A percentile compares a stretch with the other conserved stretches of the same genome.
phyloP scores from a whole-genome alignment of 2,329 filamentous ascomycete species.

The Penicillium oxalicum region DNA sequence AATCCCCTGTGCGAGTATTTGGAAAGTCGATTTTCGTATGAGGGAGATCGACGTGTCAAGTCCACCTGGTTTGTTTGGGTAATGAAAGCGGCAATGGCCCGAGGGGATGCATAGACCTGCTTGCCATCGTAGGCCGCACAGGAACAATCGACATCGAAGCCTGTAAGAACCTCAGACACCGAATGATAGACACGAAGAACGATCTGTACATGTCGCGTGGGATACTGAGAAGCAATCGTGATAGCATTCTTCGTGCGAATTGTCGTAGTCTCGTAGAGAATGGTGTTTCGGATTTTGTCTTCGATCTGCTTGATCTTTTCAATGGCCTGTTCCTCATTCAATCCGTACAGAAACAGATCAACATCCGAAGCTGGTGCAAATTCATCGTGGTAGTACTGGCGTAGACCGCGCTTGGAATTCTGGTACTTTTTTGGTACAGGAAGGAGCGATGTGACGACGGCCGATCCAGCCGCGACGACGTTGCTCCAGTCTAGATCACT shows the following conservation, averaged over 20 bases:
- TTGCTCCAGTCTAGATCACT: constrained; percentile 75
- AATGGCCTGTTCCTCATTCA: constrained; percentile 69
- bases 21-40: constrained; percentile 78
- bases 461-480: constrained; percentile 72
- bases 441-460: constrained; percentile 71
- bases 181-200: constrained; percentile 81
- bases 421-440: constrained; percentile 61
- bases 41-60: constrained; percentile 70
- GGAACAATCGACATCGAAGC: constrained; percentile 82
- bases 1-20: constrained; percentile 83
- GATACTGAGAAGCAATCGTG: constrained; percentile 78
- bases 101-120: constrained; percentile 72
- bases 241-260: constrained; percentile 82
- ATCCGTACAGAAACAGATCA: constrained; percentile 76
- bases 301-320: constrained; percentile 84
- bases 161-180: constrained; percentile 75
- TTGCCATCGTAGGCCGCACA: constrained; percentile 74
- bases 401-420: constrained; percentile 54
- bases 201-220: constrained; percentile 77
- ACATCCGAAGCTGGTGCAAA: constrained; percentile 80
- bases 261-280: constrained; percentile 76
- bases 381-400: constrained; percentile 74
- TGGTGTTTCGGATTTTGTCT: constrained; percentile 64
- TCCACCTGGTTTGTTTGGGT: constrained; percentile 79
- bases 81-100: constrained; percentile 71